Percentiles rank a stretch among this genome's conserved stretches.
These are phyloP conservation scores for Saccharomycopsis fibuligera DNA, from an alignment of 805 yeast species.

Conservation along the genomic window DNA sequence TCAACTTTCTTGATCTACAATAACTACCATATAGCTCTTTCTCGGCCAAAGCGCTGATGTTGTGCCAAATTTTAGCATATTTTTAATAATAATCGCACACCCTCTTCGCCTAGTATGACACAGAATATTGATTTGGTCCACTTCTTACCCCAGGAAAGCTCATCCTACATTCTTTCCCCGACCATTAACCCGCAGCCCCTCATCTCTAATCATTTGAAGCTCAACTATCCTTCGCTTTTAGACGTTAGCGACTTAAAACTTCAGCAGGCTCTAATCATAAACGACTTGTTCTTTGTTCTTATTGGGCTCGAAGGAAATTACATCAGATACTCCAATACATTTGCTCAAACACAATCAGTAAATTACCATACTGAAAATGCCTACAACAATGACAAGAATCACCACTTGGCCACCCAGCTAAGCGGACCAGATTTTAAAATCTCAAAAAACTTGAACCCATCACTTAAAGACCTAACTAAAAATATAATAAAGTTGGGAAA, in stretches of 20 bases:
- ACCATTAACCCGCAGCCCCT: constrained; percentile 9
- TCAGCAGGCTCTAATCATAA: constrained; percentile 71
- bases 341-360: constrained; percentile 28
- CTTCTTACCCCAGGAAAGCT: constrained; percentile 2
- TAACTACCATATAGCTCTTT: too few species aligned
- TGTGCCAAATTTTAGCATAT: too few species aligned
- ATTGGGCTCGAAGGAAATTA: constrained; percentile 74
- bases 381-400: constrained; percentile 5
- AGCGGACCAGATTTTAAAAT: constrained; percentile 74
- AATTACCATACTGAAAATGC: constrained; percentile 26
- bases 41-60: too few species aligned
- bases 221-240: constrained; percentile 12
- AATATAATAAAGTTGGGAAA: constrained; percentile 58
- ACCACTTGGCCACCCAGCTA: constrained; percentile 33
- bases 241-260: constrained; percentile 7
- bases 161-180: constrained; percentile 9
- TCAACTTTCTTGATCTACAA: too few species aligned
- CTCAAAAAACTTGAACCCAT: constrained; percentile 64
- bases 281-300: constrained; percentile 64
- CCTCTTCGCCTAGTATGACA: too few species aligned
- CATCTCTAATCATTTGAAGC: not conserved
- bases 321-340: constrained; percentile 59
- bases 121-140: constrained; percentile 3
- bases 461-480: constrained; percentile 63
- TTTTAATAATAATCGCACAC: not conserved